A percentile compares a stretch with the other conserved stretches of the same genome.
phyloP scores from a whole-genome alignment of 2,329 filamentous ascomycete genomes.

The Immersiporthe knoxdaviesiana region DNA sequence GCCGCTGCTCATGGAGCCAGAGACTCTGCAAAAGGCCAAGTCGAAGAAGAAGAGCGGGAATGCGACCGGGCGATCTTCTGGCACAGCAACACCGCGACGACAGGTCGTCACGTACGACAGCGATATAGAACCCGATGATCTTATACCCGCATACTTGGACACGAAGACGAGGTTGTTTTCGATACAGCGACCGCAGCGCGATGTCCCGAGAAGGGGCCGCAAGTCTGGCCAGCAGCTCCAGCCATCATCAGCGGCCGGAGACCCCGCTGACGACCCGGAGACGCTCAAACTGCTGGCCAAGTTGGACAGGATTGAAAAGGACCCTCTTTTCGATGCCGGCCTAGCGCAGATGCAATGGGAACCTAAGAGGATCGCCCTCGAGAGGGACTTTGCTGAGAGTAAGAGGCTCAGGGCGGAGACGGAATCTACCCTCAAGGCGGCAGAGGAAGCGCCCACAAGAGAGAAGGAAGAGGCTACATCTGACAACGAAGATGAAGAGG shows the following conservation, averaged over 20 bases:
- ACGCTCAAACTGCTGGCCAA: conserved; percentile 72
- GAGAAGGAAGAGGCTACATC: conserved; percentile 30
- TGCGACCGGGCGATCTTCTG: conserved; percentile 36
- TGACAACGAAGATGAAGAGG: conserved; percentile 37
- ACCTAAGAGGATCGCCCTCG: conserved; percentile 58
- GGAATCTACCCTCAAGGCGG: conserved; percentile 35
- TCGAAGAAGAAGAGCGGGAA: conserved; percentile 41
- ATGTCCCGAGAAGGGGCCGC: conserved; percentile 43
- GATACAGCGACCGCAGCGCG: conserved; percentile 58
- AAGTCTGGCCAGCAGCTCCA: conserved; percentile 36
- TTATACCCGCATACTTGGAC: conserved; percentile 76
- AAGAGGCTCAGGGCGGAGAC: conserved; percentile 47
- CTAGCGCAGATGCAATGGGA: conserved; percentile 70
- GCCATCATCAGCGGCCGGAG: conserved; percentile 14
- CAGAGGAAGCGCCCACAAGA: conserved; percentile 31
- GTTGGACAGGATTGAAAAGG: conserved; percentile 75
- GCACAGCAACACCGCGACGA: conserved; percentile 45
- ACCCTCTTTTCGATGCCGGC: conserved; percentile 73
- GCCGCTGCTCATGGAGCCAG: conserved; percentile 46
- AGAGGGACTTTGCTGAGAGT: conserved; percentile 61
- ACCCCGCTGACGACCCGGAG: conserved; percentile 46
- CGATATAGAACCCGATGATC: conserved; percentile 74
- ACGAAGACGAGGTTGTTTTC: conserved; percentile 71
- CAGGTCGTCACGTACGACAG: conserved; percentile 60
- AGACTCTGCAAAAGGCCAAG: conserved; percentile 36